Evolutionary conservation across 768 basidiomycete genomes (phyloP), one percentile per base, ranked within the genome.

Genomic region (Suillus placidus): DNA sequence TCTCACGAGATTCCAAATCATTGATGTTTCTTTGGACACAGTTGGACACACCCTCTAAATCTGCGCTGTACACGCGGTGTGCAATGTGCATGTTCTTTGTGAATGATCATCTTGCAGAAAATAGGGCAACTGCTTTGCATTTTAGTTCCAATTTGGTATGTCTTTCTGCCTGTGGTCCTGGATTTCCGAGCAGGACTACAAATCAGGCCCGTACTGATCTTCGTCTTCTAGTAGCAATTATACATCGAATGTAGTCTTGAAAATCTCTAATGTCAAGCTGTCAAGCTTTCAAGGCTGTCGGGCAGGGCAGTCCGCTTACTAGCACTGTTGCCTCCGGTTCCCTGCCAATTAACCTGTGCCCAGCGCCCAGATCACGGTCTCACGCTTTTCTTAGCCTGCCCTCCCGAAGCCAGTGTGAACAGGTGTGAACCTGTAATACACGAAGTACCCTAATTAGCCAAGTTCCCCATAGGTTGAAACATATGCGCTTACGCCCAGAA

Each of bases 381-480:
- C 66, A 67, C 66, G 64, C 64, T 65, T 67, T 67, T 51, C 66
- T 67, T 67, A 65, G 65, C 38, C 30, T 26, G 6, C 51, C 30
- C 40, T 26, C 18, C 57, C 16, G 23, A 38, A 43, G n/a, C 43
- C 20, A 40, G 42, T 42, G 45, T 37, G 23, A 52, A 30, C 26
- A 26, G 32, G 34, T 34, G 45, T 37, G 45, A 52, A 14, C 35
- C 20, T 55, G 20, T 51, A 37, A 52, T 23, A 34, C 42, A 55
- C 64, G 6, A 43, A 42, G 34, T 23, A 30, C 26, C 58, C 40
- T 32, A 60, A 60, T 30, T 60, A 42, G 58, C 58, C 30, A 35
- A 12, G 10, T 55, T n/a, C 20, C 58, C 38, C 12, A 42, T 32
- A 20, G 57, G 58, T 58, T 32, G 40, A 60, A 32, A 42, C 58